A percentile compares a stretch with the other conserved stretches of the same genome.
phyloP scores from a whole-genome alignment of 768 basidiomycete genomes.

The Suillus lakei region DNA sequence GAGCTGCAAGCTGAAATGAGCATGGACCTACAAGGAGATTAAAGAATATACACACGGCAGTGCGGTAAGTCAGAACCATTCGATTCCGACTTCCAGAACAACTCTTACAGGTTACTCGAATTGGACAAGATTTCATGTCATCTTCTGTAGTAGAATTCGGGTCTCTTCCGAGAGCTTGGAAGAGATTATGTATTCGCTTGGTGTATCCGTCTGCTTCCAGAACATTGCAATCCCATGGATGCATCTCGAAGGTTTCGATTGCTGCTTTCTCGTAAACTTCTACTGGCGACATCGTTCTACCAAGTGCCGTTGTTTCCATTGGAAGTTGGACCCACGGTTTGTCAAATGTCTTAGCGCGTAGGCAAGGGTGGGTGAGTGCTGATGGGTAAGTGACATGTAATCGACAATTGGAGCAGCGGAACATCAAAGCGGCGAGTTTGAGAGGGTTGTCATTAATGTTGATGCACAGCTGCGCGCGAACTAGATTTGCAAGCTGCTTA shows the following conservation, averaged over 20 bases:
- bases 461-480: neutral
- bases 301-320: neutral
- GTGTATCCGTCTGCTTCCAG: neutral
- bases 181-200: constrained; percentile 3
- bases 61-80: constrained; percentile 2
- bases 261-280: constrained; percentile 4
- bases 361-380: neutral
- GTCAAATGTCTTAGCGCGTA: neutral
- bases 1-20: neutral
- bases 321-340: constrained; percentile 2
- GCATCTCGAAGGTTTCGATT: constrained; percentile 1
- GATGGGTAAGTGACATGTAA: constrained; percentile 4
- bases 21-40: neutral
- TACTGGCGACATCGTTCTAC: neutral
- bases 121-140: neutral
- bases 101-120: constrained; percentile 5
- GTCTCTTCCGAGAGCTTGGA: constrained; percentile 2
- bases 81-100: constrained; percentile 5
- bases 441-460: neutral
- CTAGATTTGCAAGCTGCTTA: neutral
- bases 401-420: constrained; percentile 1
- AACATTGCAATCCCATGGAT: constrained; percentile 1
- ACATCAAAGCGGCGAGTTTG: neutral
- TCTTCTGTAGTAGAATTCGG: neutral
- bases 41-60: neutral